phyloP scores from a whole-genome alignment of 1,284 basidiomycete species.

The Grifola frondosa region DNA sequence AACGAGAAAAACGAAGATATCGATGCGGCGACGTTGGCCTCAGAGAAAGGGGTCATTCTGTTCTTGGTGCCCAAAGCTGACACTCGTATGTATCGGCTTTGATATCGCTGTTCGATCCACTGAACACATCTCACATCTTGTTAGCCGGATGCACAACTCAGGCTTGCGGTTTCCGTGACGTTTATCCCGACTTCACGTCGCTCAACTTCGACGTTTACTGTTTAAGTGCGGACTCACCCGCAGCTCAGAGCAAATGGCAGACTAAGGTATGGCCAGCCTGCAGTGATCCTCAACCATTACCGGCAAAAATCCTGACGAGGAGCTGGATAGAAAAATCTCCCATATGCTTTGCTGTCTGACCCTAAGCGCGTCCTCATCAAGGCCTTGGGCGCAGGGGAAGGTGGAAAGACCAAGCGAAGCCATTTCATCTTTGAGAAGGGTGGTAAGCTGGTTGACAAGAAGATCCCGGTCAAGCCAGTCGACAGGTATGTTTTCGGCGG shows the following conservation, averaged over 20 bases:
- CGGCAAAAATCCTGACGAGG: not conserved
- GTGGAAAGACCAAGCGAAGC: constrained; percentile 82
- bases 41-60: constrained; percentile 76
- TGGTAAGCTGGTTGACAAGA: constrained; percentile 81
- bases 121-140: not conserved
- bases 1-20: constrained; percentile 78
- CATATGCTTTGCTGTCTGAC: constrained; percentile 86
- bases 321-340: constrained; percentile 68
- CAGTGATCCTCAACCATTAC: not conserved
- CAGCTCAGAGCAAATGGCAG: constrained; percentile 82
- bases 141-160: constrained; percentile 86
- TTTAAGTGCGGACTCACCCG: constrained; percentile 79
- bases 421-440: constrained; percentile 91
- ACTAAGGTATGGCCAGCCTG: constrained; percentile 56
- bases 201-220: constrained; percentile 81
- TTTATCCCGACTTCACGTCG: constrained; percentile 71
- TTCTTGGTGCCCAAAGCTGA: constrained; percentile 87
- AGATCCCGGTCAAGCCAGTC: constrained; percentile 78
- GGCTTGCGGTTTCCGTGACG: constrained; percentile 87
- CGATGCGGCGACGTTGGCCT: constrained; percentile 56
- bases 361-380: constrained; percentile 79
- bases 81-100: constrained; percentile 57
- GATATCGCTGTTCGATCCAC: not conserved
- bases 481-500: constrained; percentile 56
- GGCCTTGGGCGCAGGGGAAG: constrained; percentile 79